These are phyloP conservation scores for Candida mesenterica DNA, from an alignment of 1,139 yeast genomes.

Conservation along the genomic window DNA sequence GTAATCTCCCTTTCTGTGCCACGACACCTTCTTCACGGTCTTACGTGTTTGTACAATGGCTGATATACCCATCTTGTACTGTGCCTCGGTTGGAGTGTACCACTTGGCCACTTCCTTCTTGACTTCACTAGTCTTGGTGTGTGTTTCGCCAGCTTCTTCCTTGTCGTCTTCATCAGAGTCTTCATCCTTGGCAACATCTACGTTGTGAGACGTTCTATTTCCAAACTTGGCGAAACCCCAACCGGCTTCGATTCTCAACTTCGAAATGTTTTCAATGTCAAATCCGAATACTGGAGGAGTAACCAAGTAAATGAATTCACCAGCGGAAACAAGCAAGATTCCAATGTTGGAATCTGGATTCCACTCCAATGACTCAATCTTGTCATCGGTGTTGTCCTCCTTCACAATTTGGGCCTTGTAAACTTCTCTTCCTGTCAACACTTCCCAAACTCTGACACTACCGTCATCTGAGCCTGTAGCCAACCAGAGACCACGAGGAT, in stretches of 20 bases:
- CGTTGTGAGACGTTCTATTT: conserved; percentile 46
- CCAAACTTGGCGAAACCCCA: conserved; percentile 88
- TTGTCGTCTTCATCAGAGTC: conserved; percentile 32
- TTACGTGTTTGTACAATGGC: conserved; percentile 68
- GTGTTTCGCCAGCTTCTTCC: conserved; percentile 31
- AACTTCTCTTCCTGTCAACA: conserved; percentile 90
- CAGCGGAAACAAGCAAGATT: conserved; percentile 79
- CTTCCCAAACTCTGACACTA: conserved; percentile 93
- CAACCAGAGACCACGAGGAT: conserved; percentile 89
- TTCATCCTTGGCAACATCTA: conserved; percentile 42
- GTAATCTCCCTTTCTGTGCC: conserved; percentile 98
- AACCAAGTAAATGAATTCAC: conserved; percentile 71
- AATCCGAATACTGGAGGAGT: conserved; percentile 92
- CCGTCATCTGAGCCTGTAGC: conserved; percentile 99
- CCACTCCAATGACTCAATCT: conserved; percentile 85
- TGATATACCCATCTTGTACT: conserved; percentile 65
- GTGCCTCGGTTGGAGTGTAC: conserved; percentile 73
- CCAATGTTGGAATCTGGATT: conserved; percentile 76
- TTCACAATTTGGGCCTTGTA: conserved; percentile 59
- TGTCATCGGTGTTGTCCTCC: conserved; percentile 63
- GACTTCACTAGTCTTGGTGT: conserved; percentile 25
- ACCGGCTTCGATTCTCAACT: conserved; percentile 79
- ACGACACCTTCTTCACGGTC: conserved; percentile 76
- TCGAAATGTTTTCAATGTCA: conserved; percentile 80
- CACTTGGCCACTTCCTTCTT: conserved; percentile 74